phyloP scores from a whole-genome alignment of 192 early-diverging fungal genomes.

The Gryganskiella cystojenkinii region DNA sequence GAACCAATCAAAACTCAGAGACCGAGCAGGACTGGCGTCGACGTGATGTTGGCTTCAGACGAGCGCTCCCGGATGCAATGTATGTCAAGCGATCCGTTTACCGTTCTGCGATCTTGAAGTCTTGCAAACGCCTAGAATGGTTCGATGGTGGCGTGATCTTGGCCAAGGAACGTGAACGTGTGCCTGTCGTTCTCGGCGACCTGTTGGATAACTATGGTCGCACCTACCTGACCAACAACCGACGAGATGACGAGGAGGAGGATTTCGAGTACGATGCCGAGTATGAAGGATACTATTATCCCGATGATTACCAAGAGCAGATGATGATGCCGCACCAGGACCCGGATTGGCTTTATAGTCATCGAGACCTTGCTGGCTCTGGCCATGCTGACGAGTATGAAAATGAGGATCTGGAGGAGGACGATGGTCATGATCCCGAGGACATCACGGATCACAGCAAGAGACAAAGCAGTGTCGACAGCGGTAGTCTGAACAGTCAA shows the following conservation, averaged over 20 bases:
- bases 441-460: slow-evolving; percentile 49
- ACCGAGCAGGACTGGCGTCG: slow-evolving; percentile 47
- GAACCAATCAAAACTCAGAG: slow-evolving; percentile 41
- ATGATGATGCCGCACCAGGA: slow-evolving; percentile 4
- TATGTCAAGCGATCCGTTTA: slow-evolving; percentile 47
- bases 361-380: slow-evolving; percentile 1
- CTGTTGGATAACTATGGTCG: slow-evolving; percentile 39
- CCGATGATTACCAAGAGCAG: not conserved
- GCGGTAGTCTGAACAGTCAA: slow-evolving; percentile 22
- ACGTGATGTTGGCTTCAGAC: slow-evolving; percentile 40
- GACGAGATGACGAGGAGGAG: slow-evolving; percentile 43
- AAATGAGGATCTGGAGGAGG: slow-evolving; percentile 7
- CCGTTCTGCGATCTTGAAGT: slow-evolving; percentile 41
- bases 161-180: slow-evolving; percentile 39
- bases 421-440: slow-evolving; percentile 34
- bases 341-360: slow-evolving; percentile 18
- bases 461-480: slow-evolving; percentile 34
- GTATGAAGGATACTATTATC: slow-evolving; percentile 8
- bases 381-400: not conserved
- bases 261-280: slow-evolving; percentile 26
- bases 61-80: slow-evolving; percentile 40
- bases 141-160: slow-evolving; percentile 45
- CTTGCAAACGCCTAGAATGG: slow-evolving; percentile 42
- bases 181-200: slow-evolving; percentile 19
- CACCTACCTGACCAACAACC: slow-evolving; percentile 22